These are phyloP conservation scores for Endocladia muricata DNA, from an alignment of 31 red algal genomes.

Conservation along the genomic window DNA sequence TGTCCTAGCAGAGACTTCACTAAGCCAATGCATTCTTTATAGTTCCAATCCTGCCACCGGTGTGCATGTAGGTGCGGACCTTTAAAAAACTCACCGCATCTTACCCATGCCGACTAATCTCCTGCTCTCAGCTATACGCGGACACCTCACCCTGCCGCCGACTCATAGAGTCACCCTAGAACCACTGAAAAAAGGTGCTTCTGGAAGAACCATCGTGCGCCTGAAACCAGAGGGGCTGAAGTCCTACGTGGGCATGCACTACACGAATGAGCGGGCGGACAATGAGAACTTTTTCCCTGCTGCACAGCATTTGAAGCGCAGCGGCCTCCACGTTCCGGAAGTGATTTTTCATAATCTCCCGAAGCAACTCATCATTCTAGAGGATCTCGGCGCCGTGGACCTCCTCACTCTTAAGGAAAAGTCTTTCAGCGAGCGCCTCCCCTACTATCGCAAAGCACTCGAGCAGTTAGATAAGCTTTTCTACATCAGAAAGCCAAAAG, in stretches of 20 bases:
- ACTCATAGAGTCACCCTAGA: conserved; percentile 13
- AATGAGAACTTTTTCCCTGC: conserved; percentile 21
- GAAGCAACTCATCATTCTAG: not conserved
- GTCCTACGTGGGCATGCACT: conserved; percentile 20
- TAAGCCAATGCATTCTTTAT: too few relatives aligned
- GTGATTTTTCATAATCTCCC: conserved; percentile 11
- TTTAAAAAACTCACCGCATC: too few relatives aligned
- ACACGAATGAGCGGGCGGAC: conserved; percentile 12
- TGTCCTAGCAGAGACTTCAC: too few relatives aligned
- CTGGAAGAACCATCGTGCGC: conserved; percentile 7
- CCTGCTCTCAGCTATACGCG: too few relatives aligned
- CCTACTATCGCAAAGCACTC: conserved; percentile 8
- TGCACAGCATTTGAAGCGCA: not conserved
- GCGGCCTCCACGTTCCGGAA: not conserved
- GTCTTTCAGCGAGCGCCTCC: not conserved
- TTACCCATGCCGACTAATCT: too few relatives aligned
- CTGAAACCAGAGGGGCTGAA: conserved; percentile 3
- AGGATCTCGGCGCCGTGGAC: conserved; percentile 12
- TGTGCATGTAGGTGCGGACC: too few relatives aligned
- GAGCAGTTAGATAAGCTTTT: conserved; percentile 24
- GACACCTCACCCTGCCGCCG: not conserved
- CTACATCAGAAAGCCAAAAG: conserved; percentile 5
- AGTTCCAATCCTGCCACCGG: too few relatives aligned
- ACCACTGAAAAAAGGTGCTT: conserved; percentile 20
- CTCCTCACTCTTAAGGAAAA: not conserved